phyloP scores from a whole-genome alignment of 306 rosid species.

The Echinosophora koreensis region DNA sequence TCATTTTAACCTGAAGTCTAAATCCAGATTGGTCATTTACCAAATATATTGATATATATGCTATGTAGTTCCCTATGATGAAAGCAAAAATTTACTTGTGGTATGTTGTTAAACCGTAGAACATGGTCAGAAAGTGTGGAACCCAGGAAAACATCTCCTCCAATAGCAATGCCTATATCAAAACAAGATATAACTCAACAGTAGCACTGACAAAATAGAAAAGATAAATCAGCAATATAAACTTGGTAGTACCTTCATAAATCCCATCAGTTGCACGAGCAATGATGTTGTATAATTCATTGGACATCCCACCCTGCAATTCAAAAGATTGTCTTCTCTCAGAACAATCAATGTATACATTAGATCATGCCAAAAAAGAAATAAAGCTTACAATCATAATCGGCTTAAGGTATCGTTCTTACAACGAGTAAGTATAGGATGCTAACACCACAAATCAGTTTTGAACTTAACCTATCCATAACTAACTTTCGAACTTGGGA shows the following conservation, averaged over 20 bases:
- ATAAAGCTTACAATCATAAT: too few species aligned
- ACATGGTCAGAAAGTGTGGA: conserved; percentile 98
- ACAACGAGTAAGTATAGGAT: too few species aligned
- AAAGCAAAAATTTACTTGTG: conserved; percentile 68
- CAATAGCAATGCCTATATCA: conserved; percentile 91
- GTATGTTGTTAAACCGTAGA: conserved; percentile 97
- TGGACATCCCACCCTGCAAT: conserved; percentile 99
- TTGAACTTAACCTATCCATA: too few species aligned
- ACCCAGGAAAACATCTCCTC: conserved; percentile 99
- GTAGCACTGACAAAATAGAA: conserved; percentile 5
- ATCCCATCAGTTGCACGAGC: conserved; percentile 98
- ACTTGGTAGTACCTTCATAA: conserved; percentile 78
- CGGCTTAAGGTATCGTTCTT: too few species aligned
- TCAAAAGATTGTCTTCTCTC: conserved; percentile 44
- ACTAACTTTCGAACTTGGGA: too few species aligned
- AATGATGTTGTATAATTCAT: conserved; percentile 86
- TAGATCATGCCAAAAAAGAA: conserved; percentile 25
- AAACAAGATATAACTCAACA: conserved; percentile 46
- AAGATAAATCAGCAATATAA: conserved; percentile 41
- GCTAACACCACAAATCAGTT: too few species aligned
- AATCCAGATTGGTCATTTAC: conserved; percentile 41
- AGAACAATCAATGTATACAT: conserved; percentile 28
- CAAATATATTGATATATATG: conserved; percentile 33
- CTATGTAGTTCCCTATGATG: conserved; percentile 38
- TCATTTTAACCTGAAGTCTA: conserved; percentile 81